Conservation (phyloP, 768 basidiomycete genomes). For the Polyporus arcularius region DNA sequence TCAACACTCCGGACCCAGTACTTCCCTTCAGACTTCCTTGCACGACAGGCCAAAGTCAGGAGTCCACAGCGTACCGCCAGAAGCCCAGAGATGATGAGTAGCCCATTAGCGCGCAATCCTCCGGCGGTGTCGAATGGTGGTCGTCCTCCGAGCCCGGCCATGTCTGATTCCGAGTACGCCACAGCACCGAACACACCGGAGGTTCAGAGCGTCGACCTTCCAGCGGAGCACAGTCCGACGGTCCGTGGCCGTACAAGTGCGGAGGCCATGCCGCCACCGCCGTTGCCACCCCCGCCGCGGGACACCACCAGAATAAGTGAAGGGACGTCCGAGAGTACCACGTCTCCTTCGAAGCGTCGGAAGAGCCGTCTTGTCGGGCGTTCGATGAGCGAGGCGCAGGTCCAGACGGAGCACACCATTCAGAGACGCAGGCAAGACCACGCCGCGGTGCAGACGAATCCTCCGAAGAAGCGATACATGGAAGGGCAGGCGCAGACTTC, state of each 20-base stretch:
- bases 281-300: no score
- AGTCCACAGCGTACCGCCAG: background rate
- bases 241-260: no score
- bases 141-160: background rate
- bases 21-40: slow-evolving; percentile 6
- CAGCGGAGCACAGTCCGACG: background rate
- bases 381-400: background rate
- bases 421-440: background rate
- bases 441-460: background rate
- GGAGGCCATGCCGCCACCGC: no score
- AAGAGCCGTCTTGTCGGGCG: background rate
- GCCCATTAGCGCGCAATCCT: no score
- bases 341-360: background rate
- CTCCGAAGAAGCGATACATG: background rate
- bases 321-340: no score
- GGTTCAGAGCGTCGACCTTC: background rate
- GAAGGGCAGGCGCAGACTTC: background rate
- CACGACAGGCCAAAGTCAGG: background rate
- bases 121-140: background rate
- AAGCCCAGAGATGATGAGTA: background rate
- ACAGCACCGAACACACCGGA: slow-evolving; percentile 1
- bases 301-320: no score
- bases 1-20: slow-evolving; percentile 6
- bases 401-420: slow-evolving; percentile 2
- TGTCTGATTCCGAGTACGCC: background rate